phyloP scores from a whole-genome alignment of 495 filamentous ascomycete species.

The Physcia stellaris region DNA sequence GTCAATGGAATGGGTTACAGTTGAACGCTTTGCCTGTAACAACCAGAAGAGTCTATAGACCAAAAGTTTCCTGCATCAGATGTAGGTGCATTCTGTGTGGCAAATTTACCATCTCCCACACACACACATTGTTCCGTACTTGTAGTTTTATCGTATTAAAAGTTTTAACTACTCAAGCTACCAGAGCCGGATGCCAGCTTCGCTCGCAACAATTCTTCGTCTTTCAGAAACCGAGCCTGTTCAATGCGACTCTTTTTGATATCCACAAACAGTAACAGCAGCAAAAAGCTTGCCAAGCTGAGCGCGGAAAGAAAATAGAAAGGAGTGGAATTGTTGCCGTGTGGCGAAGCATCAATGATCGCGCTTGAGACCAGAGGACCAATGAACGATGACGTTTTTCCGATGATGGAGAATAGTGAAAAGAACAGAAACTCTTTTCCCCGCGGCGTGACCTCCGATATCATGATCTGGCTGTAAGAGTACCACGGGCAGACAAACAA shows the following conservation, averaged over 20 bases:
- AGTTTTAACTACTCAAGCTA: too few relatives aligned
- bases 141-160: too few relatives aligned
- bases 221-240: slow-evolving; percentile 36
- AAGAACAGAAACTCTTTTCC: slow-evolving; percentile 57
- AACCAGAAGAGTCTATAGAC: too few relatives aligned
- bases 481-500: slow-evolving; percentile 57
- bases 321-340: slow-evolving; percentile 39
- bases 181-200: background rate
- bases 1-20: too few relatives aligned
- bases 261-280: slow-evolving; percentile 40
- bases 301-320: slow-evolving; percentile 52
- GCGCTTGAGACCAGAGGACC: slow-evolving; percentile 50
- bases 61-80: too few relatives aligned
- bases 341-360: slow-evolving; percentile 47
- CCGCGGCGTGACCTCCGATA: slow-evolving; percentile 49
- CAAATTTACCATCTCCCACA: too few relatives aligned
- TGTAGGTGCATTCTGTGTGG: too few relatives aligned
- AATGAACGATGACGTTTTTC: slow-evolving; percentile 51
- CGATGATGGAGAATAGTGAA: slow-evolving; percentile 50
- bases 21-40: too few relatives aligned
- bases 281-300: slow-evolving; percentile 37
- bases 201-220: slow-evolving; percentile 22
- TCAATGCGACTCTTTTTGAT: slow-evolving; percentile 44
- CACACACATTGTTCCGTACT: too few relatives aligned
- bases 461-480: slow-evolving; percentile 55